A percentile compares a stretch with the other conserved stretches of the same genome.
phyloP scores from a whole-genome alignment of 129 eudicot species.

The Silybum marianum region DNA sequence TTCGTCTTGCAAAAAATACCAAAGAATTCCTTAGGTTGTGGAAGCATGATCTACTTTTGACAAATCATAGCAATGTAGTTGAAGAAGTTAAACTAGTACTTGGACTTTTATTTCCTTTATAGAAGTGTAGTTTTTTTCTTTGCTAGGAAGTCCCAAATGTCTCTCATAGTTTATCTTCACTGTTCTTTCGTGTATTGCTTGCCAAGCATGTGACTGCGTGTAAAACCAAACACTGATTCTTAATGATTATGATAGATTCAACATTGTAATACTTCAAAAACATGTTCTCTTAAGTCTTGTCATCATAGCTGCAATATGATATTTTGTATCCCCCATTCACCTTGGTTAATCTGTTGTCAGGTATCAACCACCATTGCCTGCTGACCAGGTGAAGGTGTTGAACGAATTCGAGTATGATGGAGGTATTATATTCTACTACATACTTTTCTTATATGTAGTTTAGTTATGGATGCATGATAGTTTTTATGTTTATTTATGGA shows the following conservation, averaged over 20 bases:
- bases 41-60: background rate
- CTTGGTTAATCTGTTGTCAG: conserved; percentile 39
- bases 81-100: background rate
- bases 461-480: background rate
- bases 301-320: background rate
- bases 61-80: background rate
- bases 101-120: background rate
- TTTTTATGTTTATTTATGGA: background rate
- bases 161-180: background rate
- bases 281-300: background rate
- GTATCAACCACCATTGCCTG: conserved; percentile 94
- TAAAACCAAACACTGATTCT: background rate
- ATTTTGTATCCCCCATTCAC: conserved; percentile 2
- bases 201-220: background rate
- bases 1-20: background rate
- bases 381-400: conserved; percentile 82
- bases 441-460: background rate
- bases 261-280: background rate
- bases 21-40: background rate
- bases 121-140: background rate
- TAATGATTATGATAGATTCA: background rate
- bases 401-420: conserved; percentile 78
- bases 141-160: background rate
- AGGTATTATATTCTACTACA: conserved; percentile 45
- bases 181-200: background rate